Base-by-base conservation (phyloP, 441 rosid species). In the Erodium trifolium region DNA sequence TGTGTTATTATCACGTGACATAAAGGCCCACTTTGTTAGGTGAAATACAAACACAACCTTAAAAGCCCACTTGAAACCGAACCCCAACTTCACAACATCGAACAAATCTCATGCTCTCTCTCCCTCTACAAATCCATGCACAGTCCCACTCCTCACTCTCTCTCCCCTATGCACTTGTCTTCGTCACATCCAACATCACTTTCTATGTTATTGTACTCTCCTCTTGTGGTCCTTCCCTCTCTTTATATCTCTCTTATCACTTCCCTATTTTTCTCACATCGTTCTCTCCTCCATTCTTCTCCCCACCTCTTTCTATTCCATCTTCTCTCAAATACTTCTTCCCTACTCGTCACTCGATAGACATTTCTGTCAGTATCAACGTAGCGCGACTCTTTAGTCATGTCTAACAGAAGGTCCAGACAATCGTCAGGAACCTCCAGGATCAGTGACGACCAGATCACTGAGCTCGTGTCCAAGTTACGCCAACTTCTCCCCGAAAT, bases 401-500 rank as follows among this genome's bases (percentile, higher is more conserved):
- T 93, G 99, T 93, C 99, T 65, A 77, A 82, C 82, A 81, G 93
- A 80, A 86, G 97, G 76, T 85, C 97, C 4, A 84, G 88, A 78
- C 90, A 85, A 70, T 45, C 79, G 4, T 45, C 81, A n/a, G 73
- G 82, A 34, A 71, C 59, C 70, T 87, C 96, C 4, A 83, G 96
- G 76, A 93, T 93, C 79, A 87, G 77, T 13, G 96, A 93, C 75
- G 96, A 87, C 67, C 99, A 93, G 78, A 93, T 93, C 82, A 83
- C 86, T 63, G 85, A 89, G 23, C 96, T 93, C 17, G 81, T 93
- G 79, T 78, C 93, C 70, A 93, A 85, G 77, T 80, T 93, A 72
- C 83, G 89, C 17, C 92, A 88, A 55, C 86, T 89, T 73, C 90
- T 93, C 57, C 99, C 99, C 0, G 99, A 93, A 84, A 86, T 93